These are phyloP conservation scores for Calocybe cyanea DNA, from an alignment of 768 basidiomycete genomes.

Conservation along the genomic window DNA sequence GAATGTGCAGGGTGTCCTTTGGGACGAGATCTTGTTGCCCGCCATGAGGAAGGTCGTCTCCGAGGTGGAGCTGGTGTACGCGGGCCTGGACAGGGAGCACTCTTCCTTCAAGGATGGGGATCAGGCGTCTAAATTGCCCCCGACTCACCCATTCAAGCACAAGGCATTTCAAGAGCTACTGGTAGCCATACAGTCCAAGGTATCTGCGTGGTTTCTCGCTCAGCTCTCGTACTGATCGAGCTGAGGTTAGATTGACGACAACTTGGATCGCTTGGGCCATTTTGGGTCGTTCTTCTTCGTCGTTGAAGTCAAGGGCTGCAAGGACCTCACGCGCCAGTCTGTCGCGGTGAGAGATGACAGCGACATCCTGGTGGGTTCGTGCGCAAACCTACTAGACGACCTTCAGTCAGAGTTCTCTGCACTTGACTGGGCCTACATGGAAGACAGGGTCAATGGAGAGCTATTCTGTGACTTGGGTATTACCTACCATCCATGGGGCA, in stretches of 20 bases:
- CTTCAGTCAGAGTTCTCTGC: constrained; percentile 8
- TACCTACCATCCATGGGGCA: too few species aligned
- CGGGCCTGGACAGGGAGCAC: constrained; percentile 6
- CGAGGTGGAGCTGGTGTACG: too few species aligned
- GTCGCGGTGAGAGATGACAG: neutral
- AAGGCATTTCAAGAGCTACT: constrained; percentile 1
- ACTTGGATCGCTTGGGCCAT: neutral
- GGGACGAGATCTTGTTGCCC: constrained; percentile 11
- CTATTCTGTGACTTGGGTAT: constrained; percentile 15
- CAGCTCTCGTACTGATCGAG: too few species aligned
- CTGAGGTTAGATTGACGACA: constrained; percentile 1
- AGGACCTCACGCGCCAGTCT: constrained; percentile 5
- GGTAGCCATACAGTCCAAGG: too few species aligned
- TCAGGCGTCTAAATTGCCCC: neutral
- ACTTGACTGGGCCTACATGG: constrained; percentile 16
- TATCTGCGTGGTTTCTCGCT: too few species aligned
- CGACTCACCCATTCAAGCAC: constrained; percentile 6
- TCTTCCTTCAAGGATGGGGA: constrained; percentile 11
- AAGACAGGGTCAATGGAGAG: constrained; percentile 9
- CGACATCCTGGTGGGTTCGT: neutral
- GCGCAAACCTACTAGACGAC: too few species aligned
- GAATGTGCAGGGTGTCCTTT: constrained; percentile 11
- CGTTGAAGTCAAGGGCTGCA: constrained; percentile 16
- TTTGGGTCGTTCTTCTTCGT: constrained; percentile 20
- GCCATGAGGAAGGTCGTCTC: constrained; percentile 1